Base-by-base conservation (phyloP, 305 asterid genomes). In the Rubia balearica region DNA sequence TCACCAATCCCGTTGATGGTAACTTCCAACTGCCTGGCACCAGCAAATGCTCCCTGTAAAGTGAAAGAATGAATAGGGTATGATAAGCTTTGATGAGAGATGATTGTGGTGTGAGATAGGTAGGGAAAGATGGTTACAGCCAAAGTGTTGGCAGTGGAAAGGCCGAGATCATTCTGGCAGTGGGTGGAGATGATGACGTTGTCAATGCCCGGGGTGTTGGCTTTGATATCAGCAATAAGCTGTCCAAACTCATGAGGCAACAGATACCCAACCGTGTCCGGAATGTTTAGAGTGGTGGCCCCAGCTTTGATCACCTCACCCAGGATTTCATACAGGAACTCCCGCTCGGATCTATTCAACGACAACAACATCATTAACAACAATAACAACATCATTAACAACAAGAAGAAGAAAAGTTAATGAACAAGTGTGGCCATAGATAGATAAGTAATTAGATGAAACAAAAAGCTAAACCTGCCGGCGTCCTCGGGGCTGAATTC, bases 401-500 rank as follows among this genome's bases (percentile, higher is more conserved):
- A 33, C 19, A 60, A 60, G 41, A 7, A 0, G 14, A 60, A 1
- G 65, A 61, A 61, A 21, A n/a, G n/a, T n/a, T n/a, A n/a, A n/a
- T n/a, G n/a, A n/a, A n/a, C n/a, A n/a, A n/a, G n/a, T n/a, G n/a
- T n/a, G n/a, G n/a, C n/a, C n/a, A n/a, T n/a, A n/a, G n/a, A n/a
- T n/a, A n/a, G n/a, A n/a, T n/a, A n/a, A n/a, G n/a, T n/a, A n/a
- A n/a, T n/a, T n/a, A n/a, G n/a, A n/a, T n/a, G n/a, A n/a, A 48
- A 48, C 19, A 48, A 49, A 8, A 14, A 49, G 43, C 5, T 40
- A 7, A 40, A 89, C 98, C 98, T 93, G 84, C 96, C 98, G 56
- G 96, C 98, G 77, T 90, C 98, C 83, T 93, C 98, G 0, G 96
- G 97, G 78, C 98, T 93, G 71, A 93, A 93, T 48, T 93, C 98